Evolutionary conservation across 169 alveolate genomes (phyloP).

Genomic region (Eimeria acervulina): DNA sequence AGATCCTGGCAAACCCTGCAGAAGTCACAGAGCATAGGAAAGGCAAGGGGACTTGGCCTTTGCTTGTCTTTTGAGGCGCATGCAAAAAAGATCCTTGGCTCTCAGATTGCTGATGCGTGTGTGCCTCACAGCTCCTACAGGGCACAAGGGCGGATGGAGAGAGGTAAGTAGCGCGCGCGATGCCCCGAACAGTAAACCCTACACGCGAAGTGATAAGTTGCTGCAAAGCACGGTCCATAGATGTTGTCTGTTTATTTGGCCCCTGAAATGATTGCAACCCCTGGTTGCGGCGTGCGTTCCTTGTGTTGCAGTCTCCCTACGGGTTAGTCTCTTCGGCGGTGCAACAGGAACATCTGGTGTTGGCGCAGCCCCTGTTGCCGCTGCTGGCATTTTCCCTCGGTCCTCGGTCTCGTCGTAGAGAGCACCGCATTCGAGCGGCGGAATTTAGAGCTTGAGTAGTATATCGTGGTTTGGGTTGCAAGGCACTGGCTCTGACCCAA

Average conservation of each 20-base stretch:
- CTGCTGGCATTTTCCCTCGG: not conserved
- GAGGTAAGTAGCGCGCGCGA: conserved; percentile 27
- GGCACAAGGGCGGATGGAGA: conserved; percentile 68
- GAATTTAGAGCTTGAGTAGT: not conserved
- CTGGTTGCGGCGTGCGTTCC: not conserved
- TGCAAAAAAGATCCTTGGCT: not conserved
- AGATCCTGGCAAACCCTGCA: not conserved
- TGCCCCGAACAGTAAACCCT: not conserved
- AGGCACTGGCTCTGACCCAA: not conserved
- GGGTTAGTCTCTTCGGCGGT: conserved; percentile 5
- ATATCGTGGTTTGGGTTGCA: not conserved
- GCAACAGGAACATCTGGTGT: not conserved
- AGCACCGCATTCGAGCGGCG: conserved; percentile 12
- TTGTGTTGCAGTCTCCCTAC: conserved; percentile 65
- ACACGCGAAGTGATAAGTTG: not conserved
- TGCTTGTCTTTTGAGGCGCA: not conserved
- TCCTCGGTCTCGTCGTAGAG: not conserved
- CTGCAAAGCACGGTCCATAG: not conserved
- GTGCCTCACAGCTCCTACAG: conserved; percentile 51
- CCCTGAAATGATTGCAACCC: not conserved
- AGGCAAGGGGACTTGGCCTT: not conserved
- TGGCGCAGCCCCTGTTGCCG: not conserved
- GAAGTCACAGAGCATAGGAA: not conserved
- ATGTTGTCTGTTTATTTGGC: not conserved
- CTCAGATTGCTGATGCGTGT: not conserved